These are phyloP conservation scores for Isatis lusitanica DNA, from an alignment of 441 rosid species.

Conservation along the genomic window DNA sequence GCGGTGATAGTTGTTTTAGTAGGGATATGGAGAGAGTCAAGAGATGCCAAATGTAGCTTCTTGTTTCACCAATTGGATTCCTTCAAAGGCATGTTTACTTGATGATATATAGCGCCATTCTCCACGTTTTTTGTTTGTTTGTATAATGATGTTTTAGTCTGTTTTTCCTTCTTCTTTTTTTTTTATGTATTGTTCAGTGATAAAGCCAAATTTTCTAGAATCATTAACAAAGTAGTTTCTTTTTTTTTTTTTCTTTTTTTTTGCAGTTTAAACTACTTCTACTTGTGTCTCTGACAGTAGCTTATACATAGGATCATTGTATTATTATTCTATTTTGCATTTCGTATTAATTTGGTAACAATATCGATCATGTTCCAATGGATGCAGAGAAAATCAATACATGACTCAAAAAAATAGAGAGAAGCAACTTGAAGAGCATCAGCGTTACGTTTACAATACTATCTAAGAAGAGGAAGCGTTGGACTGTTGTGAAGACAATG, in stretches of 20 bases:
- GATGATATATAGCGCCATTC: not conserved
- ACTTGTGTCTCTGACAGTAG: not conserved
- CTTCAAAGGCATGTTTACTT: constrained; percentile 25
- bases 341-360: no score
- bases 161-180: no score
- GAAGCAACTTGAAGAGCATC: no score
- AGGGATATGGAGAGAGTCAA: constrained; percentile 31
- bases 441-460: no score
- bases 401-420: no score
- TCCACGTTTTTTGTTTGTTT: not conserved
- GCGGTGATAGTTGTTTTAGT: constrained; percentile 29
- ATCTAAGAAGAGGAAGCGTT: no score
- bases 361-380: no score
- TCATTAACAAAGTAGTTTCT: constrained; percentile 10
- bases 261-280: not conserved
- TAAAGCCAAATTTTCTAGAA: constrained; percentile 1
- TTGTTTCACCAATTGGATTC: constrained; percentile 34
- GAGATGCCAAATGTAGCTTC: constrained; percentile 27
- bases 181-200: not conserved
- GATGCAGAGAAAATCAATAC: no score
- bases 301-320: no score
- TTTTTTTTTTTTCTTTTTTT: not conserved
- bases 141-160: constrained; percentile 18
- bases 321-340: no score
- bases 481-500: no score